These are phyloP conservation scores for Floccularia luteovirens DNA, from an alignment of 768 basidiomycete genomes.

Conservation along the genomic window DNA sequence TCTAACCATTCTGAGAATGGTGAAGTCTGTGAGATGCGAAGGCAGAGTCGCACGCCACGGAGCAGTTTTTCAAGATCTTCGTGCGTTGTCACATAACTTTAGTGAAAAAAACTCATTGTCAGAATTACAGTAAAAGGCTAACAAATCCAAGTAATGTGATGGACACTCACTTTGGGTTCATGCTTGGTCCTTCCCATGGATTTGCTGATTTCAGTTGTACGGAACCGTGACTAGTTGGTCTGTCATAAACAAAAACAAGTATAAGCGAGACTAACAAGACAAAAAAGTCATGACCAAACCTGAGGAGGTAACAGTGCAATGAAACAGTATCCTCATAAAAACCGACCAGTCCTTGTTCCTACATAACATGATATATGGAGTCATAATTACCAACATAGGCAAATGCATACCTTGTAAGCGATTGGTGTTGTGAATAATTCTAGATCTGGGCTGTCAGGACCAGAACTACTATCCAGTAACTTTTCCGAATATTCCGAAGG, in stretches of 20 bases:
- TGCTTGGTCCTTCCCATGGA: slow-evolving; percentile 34
- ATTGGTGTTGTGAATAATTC: slow-evolving; percentile 37
- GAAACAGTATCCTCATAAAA: slow-evolving; percentile 20
- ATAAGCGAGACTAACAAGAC: background rate
- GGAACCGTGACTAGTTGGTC: slow-evolving; percentile 34
- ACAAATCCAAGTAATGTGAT: background rate
- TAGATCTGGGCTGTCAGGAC: slow-evolving; percentile 36
- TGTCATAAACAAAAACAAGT: slow-evolving; percentile 7
- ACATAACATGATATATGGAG: background rate
- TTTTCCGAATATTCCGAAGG: slow-evolving; percentile 22
- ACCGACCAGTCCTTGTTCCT: slow-evolving; percentile 28
- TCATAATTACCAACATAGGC: background rate
- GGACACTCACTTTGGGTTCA: slow-evolving; percentile 33
- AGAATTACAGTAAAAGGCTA: background rate
- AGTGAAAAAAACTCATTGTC: background rate
- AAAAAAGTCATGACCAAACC: too few relatives aligned
- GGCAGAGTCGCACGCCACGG: slow-evolving; percentile 28
- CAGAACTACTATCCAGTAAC: slow-evolving; percentile 37
- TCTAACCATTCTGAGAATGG: slow-evolving; percentile 32
- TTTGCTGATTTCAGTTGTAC: slow-evolving; percentile 29
- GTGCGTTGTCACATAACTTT: slow-evolving; percentile 30
- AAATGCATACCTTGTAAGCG: slow-evolving; percentile 26
- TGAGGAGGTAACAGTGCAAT: slow-evolving; percentile 8
- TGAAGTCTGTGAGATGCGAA: slow-evolving; percentile 29
- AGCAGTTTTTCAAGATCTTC: slow-evolving; percentile 36